Percentiles rank a stretch among this genome's conserved stretches.
phyloP scores from a whole-genome alignment of 176 grass and related monocot genomes.

The barley (Hordeum vulgare) region DNA sequence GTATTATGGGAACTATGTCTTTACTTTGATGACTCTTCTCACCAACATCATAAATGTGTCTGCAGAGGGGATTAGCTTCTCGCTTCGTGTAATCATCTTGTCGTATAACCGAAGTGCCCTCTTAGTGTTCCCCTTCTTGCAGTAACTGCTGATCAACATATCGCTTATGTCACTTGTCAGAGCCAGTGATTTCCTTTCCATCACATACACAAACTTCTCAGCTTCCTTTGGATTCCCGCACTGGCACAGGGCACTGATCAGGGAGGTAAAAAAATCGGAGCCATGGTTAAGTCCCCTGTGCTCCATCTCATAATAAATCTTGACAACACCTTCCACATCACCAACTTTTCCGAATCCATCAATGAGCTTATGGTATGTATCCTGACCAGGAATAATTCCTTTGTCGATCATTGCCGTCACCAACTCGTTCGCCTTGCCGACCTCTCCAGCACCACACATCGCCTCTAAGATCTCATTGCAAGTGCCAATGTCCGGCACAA shows the following conservation, averaged over 20 bases:
- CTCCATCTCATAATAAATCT: conserved; percentile 74
- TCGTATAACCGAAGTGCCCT: conserved; percentile 70
- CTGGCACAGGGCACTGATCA: conserved; percentile 52
- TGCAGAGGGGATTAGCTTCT: conserved; percentile 45
- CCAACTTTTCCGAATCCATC: conserved; percentile 39
- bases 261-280: conserved; percentile 17
- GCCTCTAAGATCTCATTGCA: conserved; percentile 47
- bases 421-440: conserved; percentile 43
- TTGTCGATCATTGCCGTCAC: conserved; percentile 44
- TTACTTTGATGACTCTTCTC: conserved; percentile 45
- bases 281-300: conserved; percentile 31
- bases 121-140: conserved; percentile 46
- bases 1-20: background rate
- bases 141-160: conserved; percentile 44
- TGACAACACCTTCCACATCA: conserved; percentile 45
- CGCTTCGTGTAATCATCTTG: conserved; percentile 38
- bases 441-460: conserved; percentile 37
- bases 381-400: conserved; percentile 45
- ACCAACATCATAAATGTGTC: conserved; percentile 55
- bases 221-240: conserved; percentile 63
- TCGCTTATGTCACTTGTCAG: conserved; percentile 36
- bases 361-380: conserved; percentile 46
- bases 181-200: conserved; percentile 36
- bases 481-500: conserved; percentile 28
- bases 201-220: conserved; percentile 49